These are phyloP conservation scores for Epichloe typhina DNA, from an alignment of 2,329 filamentous ascomycete species.

Conservation along the genomic window DNA sequence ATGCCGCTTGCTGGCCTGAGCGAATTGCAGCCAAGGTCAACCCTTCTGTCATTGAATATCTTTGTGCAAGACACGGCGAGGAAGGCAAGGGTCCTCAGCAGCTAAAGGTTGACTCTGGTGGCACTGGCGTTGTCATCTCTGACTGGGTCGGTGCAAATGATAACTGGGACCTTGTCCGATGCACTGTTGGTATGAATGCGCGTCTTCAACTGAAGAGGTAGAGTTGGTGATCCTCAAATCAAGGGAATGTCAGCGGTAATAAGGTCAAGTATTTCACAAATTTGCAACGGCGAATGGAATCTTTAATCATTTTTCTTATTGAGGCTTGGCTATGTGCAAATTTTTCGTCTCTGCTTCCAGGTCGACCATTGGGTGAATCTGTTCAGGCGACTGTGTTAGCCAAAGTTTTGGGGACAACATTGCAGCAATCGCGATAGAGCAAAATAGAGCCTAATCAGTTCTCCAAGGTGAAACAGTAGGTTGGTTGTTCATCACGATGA, in stretches of 20 bases:
- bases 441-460: conserved; percentile 33
- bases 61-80: conserved; percentile 44
- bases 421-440: not conserved
- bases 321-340: not conserved
- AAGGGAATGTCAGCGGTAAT: not conserved
- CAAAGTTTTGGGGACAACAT: not conserved
- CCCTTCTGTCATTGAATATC: conserved; percentile 53
- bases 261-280: not conserved
- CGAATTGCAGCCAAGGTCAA: conserved; percentile 80
- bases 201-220: conserved; percentile 39
- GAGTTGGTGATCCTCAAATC: not conserved
- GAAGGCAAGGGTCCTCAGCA: conserved; percentile 34
- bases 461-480: conserved; percentile 43
- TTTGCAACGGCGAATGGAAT: not conserved
- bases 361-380: not conserved
- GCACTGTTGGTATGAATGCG: conserved; percentile 85
- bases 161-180: conserved; percentile 81
- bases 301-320: not conserved
- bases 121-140: conserved; percentile 78
- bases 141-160: conserved; percentile 83
- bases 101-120: conserved; percentile 51
- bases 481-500: conserved; percentile 38
- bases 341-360: not conserved
- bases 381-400: not conserved
- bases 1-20: conserved; percentile 82